These are phyloP conservation scores for Penicillium roqueforti DNA, from an alignment of 495 filamentous ascomycete species.

Conservation along the genomic window DNA sequence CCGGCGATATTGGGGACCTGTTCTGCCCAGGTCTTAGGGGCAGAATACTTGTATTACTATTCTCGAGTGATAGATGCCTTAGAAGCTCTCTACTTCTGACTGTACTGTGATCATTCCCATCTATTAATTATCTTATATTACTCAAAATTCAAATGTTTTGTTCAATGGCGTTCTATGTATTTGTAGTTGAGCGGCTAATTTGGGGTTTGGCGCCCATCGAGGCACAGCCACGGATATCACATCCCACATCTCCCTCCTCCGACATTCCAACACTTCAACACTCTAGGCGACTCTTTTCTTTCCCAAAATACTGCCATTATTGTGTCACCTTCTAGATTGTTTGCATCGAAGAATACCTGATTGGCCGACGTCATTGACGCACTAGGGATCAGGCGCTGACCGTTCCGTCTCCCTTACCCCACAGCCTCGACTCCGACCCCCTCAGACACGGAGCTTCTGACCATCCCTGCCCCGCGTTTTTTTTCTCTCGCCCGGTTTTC, in stretches of 20 bases:
- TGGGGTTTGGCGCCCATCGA: constrained; percentile 20
- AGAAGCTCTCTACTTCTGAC: constrained; percentile 26
- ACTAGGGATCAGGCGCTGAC: constrained; percentile 21
- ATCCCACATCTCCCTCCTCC: constrained; percentile 17
- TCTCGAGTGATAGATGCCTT: constrained; percentile 17
- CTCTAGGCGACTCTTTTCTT: constrained; percentile 6
- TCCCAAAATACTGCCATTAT: constrained; percentile 1
- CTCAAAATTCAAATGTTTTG: not conserved
- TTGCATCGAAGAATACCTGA: not conserved
- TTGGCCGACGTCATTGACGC: constrained; percentile 24
- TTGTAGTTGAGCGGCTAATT: not conserved
- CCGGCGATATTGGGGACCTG: constrained; percentile 36
- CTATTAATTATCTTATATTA: not conserved
- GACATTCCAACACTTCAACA: not conserved
- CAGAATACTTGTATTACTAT: constrained; percentile 29
- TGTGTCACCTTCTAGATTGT: not conserved
- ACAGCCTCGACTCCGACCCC: constrained; percentile 22
- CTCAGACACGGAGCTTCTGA: constrained; percentile 15
- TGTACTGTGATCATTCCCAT: not conserved
- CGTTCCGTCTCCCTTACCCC: constrained; percentile 27
- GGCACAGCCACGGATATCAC: constrained; percentile 18
- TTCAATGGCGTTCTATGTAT: constrained; percentile 5
- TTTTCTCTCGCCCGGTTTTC: constrained; percentile 8
- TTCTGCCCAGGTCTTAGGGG: constrained; percentile 17
- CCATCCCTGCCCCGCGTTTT: constrained; percentile 12